Conservation (phyloP, 1,139 yeast species). For the Scheffersomyces quercinus region DNA sequence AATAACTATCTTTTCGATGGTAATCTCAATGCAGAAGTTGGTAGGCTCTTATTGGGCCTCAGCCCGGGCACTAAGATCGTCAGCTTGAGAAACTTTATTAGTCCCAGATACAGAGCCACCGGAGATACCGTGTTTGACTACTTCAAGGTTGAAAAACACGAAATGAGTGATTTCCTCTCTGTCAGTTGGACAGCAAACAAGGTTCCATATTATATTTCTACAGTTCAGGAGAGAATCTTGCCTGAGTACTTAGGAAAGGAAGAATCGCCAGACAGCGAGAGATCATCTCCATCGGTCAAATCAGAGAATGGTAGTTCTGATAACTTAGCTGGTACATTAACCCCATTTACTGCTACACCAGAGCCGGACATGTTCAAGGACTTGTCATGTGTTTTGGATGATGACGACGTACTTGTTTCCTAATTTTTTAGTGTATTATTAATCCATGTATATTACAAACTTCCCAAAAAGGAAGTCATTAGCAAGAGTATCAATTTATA, state of each 20-base stretch:
- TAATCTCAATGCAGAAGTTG: constrained; percentile 65
- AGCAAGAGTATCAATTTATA: background rate
- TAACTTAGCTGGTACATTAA: background rate
- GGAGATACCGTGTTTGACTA: constrained; percentile 63
- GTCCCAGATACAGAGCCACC: constrained; percentile 55
- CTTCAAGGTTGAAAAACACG: constrained; percentile 62
- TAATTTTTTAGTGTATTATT: background rate
- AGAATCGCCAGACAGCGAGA: constrained; percentile 2
- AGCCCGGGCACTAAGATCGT: constrained; percentile 78
- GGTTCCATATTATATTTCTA: constrained; percentile 77
- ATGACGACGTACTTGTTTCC: background rate
- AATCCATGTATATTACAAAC: background rate
- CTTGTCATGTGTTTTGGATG: background rate
- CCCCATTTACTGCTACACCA: background rate
- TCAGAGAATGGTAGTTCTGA: constrained; percentile 1
- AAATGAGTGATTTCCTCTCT: constrained; percentile 63
- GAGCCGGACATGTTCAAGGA: constrained; percentile 1
- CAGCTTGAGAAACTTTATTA: constrained; percentile 73
- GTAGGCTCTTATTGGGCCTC: constrained; percentile 61
- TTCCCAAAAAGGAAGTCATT: background rate
- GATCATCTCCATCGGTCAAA: background rate
- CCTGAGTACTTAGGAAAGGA: constrained; percentile 13
- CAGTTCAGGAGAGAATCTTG: constrained; percentile 49
- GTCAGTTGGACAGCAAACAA: constrained; percentile 93
- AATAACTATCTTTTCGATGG: constrained; percentile 85